Percentiles rank a stretch among this genome's conserved stretches.
Conservation (phyloP, 2,329 filamentous ascomycete genomes). For the Exophiala aquamarina region DNA sequence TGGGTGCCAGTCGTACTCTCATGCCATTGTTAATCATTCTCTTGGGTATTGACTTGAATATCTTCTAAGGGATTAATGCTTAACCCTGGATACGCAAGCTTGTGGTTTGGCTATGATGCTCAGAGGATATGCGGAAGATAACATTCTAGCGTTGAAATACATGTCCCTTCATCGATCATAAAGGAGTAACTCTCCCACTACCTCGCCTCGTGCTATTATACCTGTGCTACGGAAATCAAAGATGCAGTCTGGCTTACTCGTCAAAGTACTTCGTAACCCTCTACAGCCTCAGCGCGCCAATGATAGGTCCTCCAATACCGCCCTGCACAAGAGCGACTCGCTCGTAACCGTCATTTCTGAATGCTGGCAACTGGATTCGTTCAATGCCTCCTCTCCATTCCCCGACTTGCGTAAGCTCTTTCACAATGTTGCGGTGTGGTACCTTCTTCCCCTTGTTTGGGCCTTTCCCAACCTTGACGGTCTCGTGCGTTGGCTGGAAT, state of each 20-base stretch:
- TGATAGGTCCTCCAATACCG: constrained; percentile 19
- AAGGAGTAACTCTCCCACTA: too few species aligned
- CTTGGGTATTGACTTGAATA: too few species aligned
- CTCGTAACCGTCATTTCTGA: constrained; percentile 15
- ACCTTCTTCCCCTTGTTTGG: constrained; percentile 24
- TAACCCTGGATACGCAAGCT: too few species aligned
- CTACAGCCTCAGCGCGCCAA: constrained; percentile 17
- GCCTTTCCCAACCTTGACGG: constrained; percentile 20
- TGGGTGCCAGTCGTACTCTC: too few species aligned
- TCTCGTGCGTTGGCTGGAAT: constrained; percentile 17
- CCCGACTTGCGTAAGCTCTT: constrained; percentile 21
- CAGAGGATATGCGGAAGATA: too few species aligned
- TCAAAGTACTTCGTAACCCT: background rate
- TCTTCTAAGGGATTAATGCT: too few species aligned
- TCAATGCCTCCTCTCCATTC: constrained; percentile 21
- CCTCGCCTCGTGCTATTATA: too few species aligned
- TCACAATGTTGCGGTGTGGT: constrained; percentile 22
- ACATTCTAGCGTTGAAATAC: background rate
- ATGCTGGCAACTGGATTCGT: constrained; percentile 8
- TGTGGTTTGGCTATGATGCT: too few species aligned
- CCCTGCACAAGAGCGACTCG: constrained; percentile 22
- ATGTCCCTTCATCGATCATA: too few species aligned
- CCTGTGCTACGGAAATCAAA: too few species aligned
- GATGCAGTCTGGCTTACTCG: too few species aligned
- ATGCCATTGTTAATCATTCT: too few species aligned